These are phyloP conservation scores for Saccharum spontaneum DNA, from an alignment of 176 grass and related monocot species.

Conservation along the genomic window DNA sequence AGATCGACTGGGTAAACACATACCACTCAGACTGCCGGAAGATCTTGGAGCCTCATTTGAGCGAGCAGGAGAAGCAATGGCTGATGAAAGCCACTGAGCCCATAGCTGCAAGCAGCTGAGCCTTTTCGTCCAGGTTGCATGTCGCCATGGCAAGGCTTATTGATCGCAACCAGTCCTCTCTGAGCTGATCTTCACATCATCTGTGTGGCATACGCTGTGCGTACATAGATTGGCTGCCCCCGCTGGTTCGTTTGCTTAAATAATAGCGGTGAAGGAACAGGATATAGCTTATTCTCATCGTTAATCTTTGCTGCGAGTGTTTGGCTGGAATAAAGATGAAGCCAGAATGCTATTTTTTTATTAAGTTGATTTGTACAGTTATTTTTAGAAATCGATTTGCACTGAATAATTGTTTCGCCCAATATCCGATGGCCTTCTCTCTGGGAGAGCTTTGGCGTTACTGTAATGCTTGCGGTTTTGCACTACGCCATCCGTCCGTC, in stretches of 20 bases:
- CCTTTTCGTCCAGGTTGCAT: background rate
- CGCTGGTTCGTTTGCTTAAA: background rate
- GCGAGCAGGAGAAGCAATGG: slow-evolving; percentile 77
- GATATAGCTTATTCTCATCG: background rate
- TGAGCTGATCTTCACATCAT: background rate
- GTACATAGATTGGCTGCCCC: background rate
- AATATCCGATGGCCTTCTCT: background rate
- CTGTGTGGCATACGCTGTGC: background rate
- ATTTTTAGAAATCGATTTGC: background rate
- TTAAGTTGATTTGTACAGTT: background rate
- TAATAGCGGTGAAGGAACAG: background rate
- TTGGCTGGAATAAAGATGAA: background rate
- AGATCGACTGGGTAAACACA: slow-evolving; percentile 83
- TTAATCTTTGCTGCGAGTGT: background rate
- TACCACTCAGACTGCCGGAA: slow-evolving; percentile 69
- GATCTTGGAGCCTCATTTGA: slow-evolving; percentile 59
- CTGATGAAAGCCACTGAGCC: slow-evolving; percentile 72
- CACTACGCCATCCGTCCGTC: too few species aligned
- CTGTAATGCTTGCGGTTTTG: background rate
- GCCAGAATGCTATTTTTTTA: background rate
- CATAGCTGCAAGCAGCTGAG: slow-evolving; percentile 39
- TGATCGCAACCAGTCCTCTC: background rate
- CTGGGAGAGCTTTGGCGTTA: background rate
- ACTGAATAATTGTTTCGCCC: background rate
- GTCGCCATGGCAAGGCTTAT: background rate